Evolutionary conservation across 2,329 filamentous ascomycete genomes (phyloP).

Genomic region (Aspergillus oerlinghausenensis): DNA sequence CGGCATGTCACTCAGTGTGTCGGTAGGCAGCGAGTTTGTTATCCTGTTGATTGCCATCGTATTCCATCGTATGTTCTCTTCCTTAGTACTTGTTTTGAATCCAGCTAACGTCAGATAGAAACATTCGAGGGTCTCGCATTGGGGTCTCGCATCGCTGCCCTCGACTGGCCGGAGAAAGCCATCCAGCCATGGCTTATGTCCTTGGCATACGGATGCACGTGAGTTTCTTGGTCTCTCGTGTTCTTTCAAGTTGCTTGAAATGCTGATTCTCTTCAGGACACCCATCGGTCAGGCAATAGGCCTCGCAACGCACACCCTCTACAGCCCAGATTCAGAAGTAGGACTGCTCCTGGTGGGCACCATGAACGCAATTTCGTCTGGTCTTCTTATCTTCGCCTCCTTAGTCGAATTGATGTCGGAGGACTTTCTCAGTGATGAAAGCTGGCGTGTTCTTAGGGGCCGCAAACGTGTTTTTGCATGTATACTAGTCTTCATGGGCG

Average conservation of each 20-base stretch:
- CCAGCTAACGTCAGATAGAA: conserved; percentile 17
- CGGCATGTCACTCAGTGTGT: conserved; percentile 35
- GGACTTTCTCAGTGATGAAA: conserved; percentile 72
- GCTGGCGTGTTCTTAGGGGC: conserved; percentile 62
- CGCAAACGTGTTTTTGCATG: conserved; percentile 60
- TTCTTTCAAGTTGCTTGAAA: neutral
- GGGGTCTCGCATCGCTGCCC: conserved; percentile 29
- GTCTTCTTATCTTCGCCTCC: conserved; percentile 69
- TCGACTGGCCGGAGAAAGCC: conserved; percentile 26
- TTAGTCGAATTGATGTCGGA: conserved; percentile 74
- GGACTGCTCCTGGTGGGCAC: conserved; percentile 72
- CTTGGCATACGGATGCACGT: conserved; percentile 62
- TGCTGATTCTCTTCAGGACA: conserved; percentile 49
- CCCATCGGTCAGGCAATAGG: conserved; percentile 76
- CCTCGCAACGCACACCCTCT: conserved; percentile 67
- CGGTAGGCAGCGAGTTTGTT: conserved; percentile 30
- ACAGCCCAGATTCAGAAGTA: conserved; percentile 67
- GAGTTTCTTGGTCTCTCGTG: conserved; percentile 10
- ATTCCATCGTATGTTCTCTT: conserved; percentile 30
- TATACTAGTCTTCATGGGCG: conserved; percentile 58
- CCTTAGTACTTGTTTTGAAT: neutral
- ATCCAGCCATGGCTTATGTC: conserved; percentile 65
- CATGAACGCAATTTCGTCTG: conserved; percentile 79
- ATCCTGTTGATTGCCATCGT: conserved; percentile 33
- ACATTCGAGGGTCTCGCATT: conserved; percentile 33